These are phyloP conservation scores for Populus tremula DNA, from an alignment of 345 rosid species.

Conservation along the genomic window DNA sequence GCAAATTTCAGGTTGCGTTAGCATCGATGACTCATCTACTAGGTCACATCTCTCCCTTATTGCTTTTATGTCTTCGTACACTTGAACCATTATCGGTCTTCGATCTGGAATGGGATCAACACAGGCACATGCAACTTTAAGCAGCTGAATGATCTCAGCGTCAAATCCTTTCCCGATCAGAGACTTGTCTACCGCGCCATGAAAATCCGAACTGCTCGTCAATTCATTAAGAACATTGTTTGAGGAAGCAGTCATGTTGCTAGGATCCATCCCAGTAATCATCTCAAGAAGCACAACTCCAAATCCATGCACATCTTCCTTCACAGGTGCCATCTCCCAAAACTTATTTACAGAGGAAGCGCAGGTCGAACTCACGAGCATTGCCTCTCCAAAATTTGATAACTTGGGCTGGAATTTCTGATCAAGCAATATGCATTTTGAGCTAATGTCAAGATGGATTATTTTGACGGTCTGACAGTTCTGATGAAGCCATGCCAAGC, in stretches of 20 bases:
- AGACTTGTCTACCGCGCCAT: conserved; percentile 9
- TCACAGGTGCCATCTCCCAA: conserved; percentile 23
- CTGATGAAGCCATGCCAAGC: conserved; percentile 42
- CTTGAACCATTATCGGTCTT: conserved; percentile 28
- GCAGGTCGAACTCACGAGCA: background rate
- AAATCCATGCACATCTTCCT: conserved; percentile 31
- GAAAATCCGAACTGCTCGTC: background rate
- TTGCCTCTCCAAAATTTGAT: too few species aligned
- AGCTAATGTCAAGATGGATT: conserved; percentile 27
- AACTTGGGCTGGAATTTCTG: conserved; percentile 23
- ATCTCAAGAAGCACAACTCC: conserved; percentile 33
- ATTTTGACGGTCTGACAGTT: conserved; percentile 2
- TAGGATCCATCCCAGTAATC: conserved; percentile 24
- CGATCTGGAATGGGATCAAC: conserved; percentile 9
- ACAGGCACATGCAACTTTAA: conserved; percentile 19
- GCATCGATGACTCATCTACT: background rate
- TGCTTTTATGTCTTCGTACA: background rate
- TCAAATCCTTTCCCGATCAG: conserved; percentile 23
- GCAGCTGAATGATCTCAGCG: conserved; percentile 13
- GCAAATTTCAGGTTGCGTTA: background rate
- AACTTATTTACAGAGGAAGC: conserved; percentile 19
- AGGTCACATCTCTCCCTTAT: background rate
- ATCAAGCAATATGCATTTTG: conserved; percentile 30
- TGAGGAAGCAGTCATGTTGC: conserved; percentile 8
- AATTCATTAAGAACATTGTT: conserved; percentile 9